A percentile compares a stretch with the other conserved stretches of the same genome.
Conservation (phyloP, 1,284 basidiomycete species). For the Cryptococcus amylolentus region DNA sequence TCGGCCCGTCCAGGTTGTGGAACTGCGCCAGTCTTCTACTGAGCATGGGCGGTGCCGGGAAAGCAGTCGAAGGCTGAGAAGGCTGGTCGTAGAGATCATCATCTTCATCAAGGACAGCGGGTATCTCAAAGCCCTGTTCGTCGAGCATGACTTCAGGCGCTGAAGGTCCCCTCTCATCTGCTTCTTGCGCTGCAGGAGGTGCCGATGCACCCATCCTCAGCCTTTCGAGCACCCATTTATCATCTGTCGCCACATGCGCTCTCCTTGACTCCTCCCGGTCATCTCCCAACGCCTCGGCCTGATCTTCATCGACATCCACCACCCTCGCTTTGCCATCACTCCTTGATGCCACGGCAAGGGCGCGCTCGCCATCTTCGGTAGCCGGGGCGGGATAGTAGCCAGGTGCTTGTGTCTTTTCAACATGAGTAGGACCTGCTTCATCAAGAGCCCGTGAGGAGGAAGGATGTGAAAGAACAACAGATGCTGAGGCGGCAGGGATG, state of each 20-base stretch:
- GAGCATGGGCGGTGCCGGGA: constrained; percentile 4
- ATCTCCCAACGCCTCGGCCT: constrained; percentile 7
- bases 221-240: constrained; percentile 45
- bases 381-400: constrained; percentile 49
- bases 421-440: neutral
- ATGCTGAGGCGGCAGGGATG: constrained; percentile 11
- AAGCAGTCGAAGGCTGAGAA: neutral
- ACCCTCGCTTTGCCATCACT: constrained; percentile 40
- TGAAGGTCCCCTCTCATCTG: constrained; percentile 21
- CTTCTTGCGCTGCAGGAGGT: constrained; percentile 25
- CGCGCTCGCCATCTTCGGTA: constrained; percentile 43
- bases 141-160: constrained; percentile 47
- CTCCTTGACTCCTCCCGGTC: constrained; percentile 8
- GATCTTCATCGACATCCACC: constrained; percentile 12
- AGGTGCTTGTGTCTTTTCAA: constrained; percentile 41
- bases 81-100: neutral
- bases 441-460: neutral
- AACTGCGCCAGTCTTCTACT: constrained; percentile 7
- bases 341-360: constrained; percentile 37
- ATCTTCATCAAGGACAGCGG: constrained; percentile 7
- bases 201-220: constrained; percentile 41
- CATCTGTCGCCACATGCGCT: constrained; percentile 47
- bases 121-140: constrained; percentile 42
- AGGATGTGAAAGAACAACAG: constrained; percentile 5
- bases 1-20: constrained; percentile 28